Conservation (phyloP, 148 eudicot species). For the Amaranthus palmeri region DNA sequence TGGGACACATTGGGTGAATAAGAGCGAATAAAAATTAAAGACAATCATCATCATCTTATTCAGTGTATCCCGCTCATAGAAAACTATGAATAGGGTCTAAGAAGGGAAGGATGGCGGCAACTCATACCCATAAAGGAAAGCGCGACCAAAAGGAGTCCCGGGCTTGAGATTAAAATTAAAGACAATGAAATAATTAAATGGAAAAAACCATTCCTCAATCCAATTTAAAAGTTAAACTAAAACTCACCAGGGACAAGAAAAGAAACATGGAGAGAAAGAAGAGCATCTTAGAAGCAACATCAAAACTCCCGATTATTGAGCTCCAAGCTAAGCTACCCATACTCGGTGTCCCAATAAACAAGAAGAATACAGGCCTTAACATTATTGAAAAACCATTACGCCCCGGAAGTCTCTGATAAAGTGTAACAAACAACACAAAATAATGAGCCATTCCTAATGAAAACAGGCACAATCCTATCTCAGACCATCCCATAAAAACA, state of each 20-base stretch:
- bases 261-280: constrained; percentile 61
- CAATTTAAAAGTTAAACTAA: background rate
- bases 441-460: constrained; percentile 72
- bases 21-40: no score
- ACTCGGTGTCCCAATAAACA: constrained; percentile 59
- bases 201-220: no score
- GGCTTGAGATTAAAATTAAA: no score
- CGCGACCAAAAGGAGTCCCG: no score
- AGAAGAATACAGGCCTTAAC: constrained; percentile 54
- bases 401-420: constrained; percentile 54
- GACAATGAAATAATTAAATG: no score
- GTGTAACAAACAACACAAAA: constrained; percentile 56
- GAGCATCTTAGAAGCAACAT: constrained; percentile 48
- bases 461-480: constrained; percentile 50
- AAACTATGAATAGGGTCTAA: no score
- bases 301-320: constrained; percentile 43
- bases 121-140: no score
- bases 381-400: constrained; percentile 34
- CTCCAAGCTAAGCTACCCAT: constrained; percentile 66
- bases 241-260: constrained; percentile 54
- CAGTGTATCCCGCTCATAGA: no score
- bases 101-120: no score
- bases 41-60: no score
- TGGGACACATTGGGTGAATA: no score
- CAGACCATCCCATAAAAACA: constrained; percentile 52